phyloP scores from a whole-genome alignment of 1,139 yeast genomes.

The Protomyces pachydermus region DNA sequence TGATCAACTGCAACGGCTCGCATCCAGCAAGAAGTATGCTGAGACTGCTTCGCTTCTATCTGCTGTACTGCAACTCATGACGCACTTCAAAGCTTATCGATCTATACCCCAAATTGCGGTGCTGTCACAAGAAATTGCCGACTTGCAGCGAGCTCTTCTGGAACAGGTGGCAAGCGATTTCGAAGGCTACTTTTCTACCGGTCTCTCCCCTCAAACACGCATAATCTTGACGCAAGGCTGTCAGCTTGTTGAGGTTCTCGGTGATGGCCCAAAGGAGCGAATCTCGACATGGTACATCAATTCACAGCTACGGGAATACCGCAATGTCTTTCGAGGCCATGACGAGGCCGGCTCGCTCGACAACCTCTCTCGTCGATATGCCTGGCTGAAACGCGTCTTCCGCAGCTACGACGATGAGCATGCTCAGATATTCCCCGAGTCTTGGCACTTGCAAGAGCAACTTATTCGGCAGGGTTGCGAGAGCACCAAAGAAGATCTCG shows the following conservation, averaged over 20 bases:
- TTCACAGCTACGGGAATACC: slow-evolving; percentile 65
- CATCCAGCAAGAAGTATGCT: slow-evolving; percentile 52
- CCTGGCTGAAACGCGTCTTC: slow-evolving; percentile 71
- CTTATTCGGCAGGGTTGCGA: slow-evolving; percentile 62
- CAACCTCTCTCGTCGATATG: slow-evolving; percentile 71
- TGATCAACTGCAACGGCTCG: slow-evolving; percentile 53
- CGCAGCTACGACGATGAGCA: slow-evolving; percentile 55
- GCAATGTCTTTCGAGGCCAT: slow-evolving; percentile 62
- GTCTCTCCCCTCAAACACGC: slow-evolving; percentile 32
- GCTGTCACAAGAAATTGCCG: slow-evolving; percentile 58
- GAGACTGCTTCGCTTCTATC: slow-evolving; percentile 62
- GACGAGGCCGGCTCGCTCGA: slow-evolving; percentile 93
- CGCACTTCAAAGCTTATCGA: slow-evolving; percentile 73
- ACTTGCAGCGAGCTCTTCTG: slow-evolving; percentile 59
- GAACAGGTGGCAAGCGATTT: slow-evolving; percentile 74
- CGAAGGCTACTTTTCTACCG: slow-evolving; percentile 45
- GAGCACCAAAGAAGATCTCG: slow-evolving; percentile 60
- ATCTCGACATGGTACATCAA: slow-evolving; percentile 71
- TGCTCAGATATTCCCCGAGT: slow-evolving; percentile 55
- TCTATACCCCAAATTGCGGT: slow-evolving; percentile 76
- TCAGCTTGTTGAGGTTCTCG: slow-evolving; percentile 62
- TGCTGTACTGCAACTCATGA: slow-evolving; percentile 73
- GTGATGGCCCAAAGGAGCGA: slow-evolving; percentile 55
- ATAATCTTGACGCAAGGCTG: slow-evolving; percentile 57
- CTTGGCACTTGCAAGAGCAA: slow-evolving; percentile 66